phyloP scores from a whole-genome alignment of 1,284 basidiomycete genomes.

The Ustilago nuda region DNA sequence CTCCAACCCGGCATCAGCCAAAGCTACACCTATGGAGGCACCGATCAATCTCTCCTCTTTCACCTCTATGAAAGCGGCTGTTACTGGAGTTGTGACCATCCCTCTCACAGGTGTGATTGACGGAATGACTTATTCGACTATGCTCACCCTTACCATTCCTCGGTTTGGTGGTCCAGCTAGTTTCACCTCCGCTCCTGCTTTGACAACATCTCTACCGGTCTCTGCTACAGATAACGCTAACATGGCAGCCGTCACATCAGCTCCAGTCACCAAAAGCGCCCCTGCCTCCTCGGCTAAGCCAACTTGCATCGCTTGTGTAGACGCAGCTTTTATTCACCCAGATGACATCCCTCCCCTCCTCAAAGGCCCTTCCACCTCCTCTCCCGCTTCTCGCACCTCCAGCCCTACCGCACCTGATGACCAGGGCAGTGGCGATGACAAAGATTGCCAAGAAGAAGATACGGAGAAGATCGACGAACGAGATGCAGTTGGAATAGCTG shows the following conservation, averaged over 20 bases:
- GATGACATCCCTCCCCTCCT: conserved; percentile 35
- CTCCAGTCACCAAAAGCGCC: conserved; percentile 11
- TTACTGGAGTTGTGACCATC: conserved; percentile 26
- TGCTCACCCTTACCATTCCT: conserved; percentile 38
- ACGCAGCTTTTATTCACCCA: conserved; percentile 24
- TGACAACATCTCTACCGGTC: conserved; percentile 3
- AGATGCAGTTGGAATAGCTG: not conserved
- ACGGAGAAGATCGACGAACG: not conserved
- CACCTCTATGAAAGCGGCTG: conserved; percentile 22
- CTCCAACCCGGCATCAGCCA: not conserved
- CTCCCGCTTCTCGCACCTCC: conserved; percentile 3
- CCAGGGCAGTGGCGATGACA: conserved; percentile 4
- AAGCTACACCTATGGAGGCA: conserved; percentile 2
- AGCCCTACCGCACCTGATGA: not conserved
- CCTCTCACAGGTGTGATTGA: conserved; percentile 34
- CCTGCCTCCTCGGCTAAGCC: not conserved
- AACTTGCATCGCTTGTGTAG: conserved; percentile 1
- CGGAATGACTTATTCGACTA: conserved; percentile 38
- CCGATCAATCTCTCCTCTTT: conserved; percentile 37
- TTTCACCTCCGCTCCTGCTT: not conserved
- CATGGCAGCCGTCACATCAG: conserved; percentile 1
- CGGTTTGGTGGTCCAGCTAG: conserved; percentile 3
- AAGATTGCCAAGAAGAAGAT: conserved; percentile 31
- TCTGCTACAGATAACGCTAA: conserved; percentile 19
- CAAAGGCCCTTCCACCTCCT: conserved; percentile 10